Evolutionary conservation across 1,284 basidiomycete genomes (phyloP), one percentile per base, ranked within the genome.

Genomic region (Gomphus bonarii): DNA sequence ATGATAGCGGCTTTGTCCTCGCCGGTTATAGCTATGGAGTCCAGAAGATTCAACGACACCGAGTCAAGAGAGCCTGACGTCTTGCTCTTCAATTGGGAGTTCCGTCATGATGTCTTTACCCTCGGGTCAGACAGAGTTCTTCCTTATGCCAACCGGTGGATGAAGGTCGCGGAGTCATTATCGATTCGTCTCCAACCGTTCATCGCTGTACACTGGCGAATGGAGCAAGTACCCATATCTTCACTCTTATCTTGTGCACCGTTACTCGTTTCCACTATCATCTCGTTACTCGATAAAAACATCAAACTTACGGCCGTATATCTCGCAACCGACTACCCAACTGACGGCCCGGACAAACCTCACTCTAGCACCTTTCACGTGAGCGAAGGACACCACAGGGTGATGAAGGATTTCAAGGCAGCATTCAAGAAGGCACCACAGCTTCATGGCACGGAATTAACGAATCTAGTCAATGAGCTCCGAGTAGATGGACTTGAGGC

Each of bases 131-230:
- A 48, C 25, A 48, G 9, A 16, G 14, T 1, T 8, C 59, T 72
- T 3, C 61, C 64, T 28, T 80, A 80, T 59, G 70, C 77, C 0
- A 63, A 66, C 0, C 60, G 51, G 3, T 69, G 80, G 12, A 65
- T 69, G 50, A 65, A 66, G 14, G 69, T 78, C 5, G 73, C 75
- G 0, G 63, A 64, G 12, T 65, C 64, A 38, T 66, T 78, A 31
- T 59, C 65, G 0, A 66, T 67, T 0, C 69, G 73, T 10, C 42
- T 67, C 0, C 61, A 59, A 2, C 69, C 72, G 0, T 79, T 76
- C 62, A 63, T 75, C 1, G 73, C 70, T 1, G 70, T 80, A 10
- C 73, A 79, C 61, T 80, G 78, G 78, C 66, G 74, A 33, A 76
- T 76, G 72, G 76, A 78, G 61, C 73, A 67, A 30, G 68, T 79